Conservation (phyloP, 441 rosid species). For the Arabidopsis hybrid region DNA sequence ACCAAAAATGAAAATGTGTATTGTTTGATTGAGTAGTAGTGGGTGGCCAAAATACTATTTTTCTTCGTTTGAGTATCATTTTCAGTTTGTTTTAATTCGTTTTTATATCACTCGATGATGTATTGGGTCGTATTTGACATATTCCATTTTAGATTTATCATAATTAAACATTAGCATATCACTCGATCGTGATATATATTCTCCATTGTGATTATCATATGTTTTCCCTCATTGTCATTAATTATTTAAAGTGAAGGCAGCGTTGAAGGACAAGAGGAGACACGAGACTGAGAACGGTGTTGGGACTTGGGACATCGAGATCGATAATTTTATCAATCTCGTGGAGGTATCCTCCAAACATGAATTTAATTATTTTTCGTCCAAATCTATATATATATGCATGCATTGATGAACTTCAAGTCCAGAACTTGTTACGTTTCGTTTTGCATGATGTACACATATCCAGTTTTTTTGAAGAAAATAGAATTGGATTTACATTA, state of each 20-base stretch:
- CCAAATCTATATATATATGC: no score
- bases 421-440: no score
- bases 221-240: background rate
- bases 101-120: background rate
- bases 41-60: constrained; percentile 20
- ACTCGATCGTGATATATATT: constrained; percentile 13
- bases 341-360: no score
- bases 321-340: background rate
- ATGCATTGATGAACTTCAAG: no score
- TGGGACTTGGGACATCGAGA: background rate
- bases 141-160: constrained; percentile 1
- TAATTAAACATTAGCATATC: constrained; percentile 25
- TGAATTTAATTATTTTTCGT: no score
- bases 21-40: constrained; percentile 20
- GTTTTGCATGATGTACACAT: no score
- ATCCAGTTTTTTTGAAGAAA: no score
- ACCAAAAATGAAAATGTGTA: background rate
- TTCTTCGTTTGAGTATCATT: background rate
- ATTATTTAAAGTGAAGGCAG: background rate
- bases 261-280: background rate
- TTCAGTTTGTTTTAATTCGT: background rate
- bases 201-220: constrained; percentile 2
- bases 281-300: background rate
- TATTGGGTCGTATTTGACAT: constrained; percentile 10
- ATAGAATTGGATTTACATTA: no score